Percentiles rank a stretch among this genome's conserved stretches.
phyloP scores from a whole-genome alignment of 225 moss, liverwort and hornwort species.

The Lunularia cruciata region DNA sequence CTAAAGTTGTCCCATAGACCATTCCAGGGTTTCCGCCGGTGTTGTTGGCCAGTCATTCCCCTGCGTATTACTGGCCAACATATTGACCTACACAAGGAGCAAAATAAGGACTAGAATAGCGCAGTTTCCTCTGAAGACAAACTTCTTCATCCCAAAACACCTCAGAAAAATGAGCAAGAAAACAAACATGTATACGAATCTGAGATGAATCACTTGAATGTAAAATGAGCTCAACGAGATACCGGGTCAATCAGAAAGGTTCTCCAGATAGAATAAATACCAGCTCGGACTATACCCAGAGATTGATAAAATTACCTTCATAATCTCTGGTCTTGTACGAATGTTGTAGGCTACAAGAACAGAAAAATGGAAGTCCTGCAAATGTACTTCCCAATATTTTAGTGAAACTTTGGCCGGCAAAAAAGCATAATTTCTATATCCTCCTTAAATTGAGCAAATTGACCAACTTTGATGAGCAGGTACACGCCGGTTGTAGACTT shows the following conservation, averaged over 20 bases:
- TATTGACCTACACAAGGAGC: constrained; percentile 51
- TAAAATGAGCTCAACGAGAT: no score
- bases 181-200: background rate
- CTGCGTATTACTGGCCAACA: constrained; percentile 57
- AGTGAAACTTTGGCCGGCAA: no score
- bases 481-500: background rate
- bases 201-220: background rate
- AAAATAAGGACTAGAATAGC: no score
- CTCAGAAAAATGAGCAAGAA: background rate
- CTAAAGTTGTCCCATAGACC: no score
- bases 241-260: no score
- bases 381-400: no score
- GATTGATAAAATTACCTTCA: constrained; percentile 54
- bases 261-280: background rate
- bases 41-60: constrained; percentile 34
- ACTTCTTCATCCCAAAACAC: background rate
- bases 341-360: constrained; percentile 80
- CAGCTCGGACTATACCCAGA: background rate
- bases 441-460: background rate
- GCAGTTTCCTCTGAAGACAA: no score
- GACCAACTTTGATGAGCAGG: constrained; percentile 2
- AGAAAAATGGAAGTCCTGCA: constrained; percentile 80
- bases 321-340: constrained; percentile 70
- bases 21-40: no score
- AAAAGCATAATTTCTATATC: background rate